Evolutionary conservation across 306 rosid genomes (phyloP).

Genomic region (Castanea sativa): DNA sequence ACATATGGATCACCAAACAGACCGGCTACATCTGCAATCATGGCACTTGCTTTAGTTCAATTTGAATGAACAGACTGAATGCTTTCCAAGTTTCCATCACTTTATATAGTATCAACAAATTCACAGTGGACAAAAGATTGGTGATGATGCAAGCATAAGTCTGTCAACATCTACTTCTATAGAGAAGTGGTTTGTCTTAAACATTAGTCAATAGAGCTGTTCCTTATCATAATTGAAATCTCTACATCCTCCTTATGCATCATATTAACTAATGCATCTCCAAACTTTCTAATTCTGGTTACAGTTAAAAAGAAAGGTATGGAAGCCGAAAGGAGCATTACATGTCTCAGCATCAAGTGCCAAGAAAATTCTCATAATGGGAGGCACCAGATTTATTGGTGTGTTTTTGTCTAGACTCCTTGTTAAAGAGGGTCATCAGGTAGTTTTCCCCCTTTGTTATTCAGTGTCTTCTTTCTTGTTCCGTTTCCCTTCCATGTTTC

Average conservation of each 20-base stretch:
- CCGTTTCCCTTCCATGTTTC: neutral
- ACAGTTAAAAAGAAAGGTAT: slow-evolving; percentile 62
- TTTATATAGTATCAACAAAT: neutral
- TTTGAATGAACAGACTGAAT: neutral
- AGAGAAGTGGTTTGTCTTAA: neutral
- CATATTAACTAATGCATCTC: too few species aligned
- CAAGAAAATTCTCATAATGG: slow-evolving; percentile 93
- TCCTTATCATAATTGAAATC: neutral
- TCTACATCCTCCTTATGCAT: neutral
- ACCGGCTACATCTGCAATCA: neutral
- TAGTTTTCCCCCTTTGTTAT: slow-evolving; percentile 7
- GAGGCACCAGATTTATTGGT: slow-evolving; percentile 94
- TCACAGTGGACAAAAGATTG: neutral
- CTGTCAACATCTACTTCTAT: neutral
- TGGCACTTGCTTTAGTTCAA: neutral
- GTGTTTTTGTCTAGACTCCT: slow-evolving; percentile 89
- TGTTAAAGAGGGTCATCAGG: slow-evolving; percentile 95
- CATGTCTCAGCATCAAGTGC: slow-evolving; percentile 65
- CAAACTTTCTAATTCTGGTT: slow-evolving; percentile 2
- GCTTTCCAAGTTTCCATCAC: neutral
- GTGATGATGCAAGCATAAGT: neutral
- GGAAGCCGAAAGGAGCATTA: slow-evolving; percentile 61
- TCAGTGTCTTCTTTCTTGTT: neutral
- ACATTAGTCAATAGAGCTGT: neutral
- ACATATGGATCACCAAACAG: neutral